phyloP scores from a whole-genome alignment of 495 filamentous ascomycete species.

The Aspergillus hancockii region DNA sequence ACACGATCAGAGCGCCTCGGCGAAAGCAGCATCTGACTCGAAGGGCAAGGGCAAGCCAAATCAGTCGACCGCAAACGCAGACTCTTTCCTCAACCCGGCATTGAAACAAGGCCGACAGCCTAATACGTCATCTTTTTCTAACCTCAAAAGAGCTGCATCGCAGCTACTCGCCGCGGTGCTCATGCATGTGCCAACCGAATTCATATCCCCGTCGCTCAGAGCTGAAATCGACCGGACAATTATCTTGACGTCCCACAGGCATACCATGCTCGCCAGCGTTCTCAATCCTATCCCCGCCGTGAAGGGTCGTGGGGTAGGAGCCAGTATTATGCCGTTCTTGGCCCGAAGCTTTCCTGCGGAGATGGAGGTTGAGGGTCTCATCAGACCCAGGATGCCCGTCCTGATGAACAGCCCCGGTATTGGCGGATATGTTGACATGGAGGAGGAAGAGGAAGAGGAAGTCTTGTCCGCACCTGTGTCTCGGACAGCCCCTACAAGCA shows the following conservation, averaged over 20 bases:
- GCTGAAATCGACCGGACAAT: constrained; percentile 76
- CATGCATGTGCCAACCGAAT: constrained; percentile 57
- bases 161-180: constrained; percentile 63
- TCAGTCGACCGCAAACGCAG: constrained; percentile 49
- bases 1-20: constrained; percentile 32
- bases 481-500: constrained; percentile 16
- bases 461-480: constrained; percentile 38
- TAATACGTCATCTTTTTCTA: constrained; percentile 23
- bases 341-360: constrained; percentile 58
- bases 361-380: constrained; percentile 67
- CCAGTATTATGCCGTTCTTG: constrained; percentile 78
- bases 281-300: constrained; percentile 68
- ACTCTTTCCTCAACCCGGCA: constrained; percentile 51
- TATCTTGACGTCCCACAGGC: constrained; percentile 63
- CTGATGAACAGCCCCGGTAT: constrained; percentile 34
- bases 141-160: constrained; percentile 49
- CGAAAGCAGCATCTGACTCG: constrained; percentile 28
- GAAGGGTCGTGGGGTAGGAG: constrained; percentile 54
- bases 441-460: constrained; percentile 46
- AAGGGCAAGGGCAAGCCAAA: constrained; percentile 40
- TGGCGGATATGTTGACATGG: constrained; percentile 28
- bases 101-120: constrained; percentile 31
- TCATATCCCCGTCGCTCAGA: constrained; percentile 63
- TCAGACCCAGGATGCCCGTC: constrained; percentile 67
- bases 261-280: constrained; percentile 75